Evolutionary conservation across 2,329 filamentous ascomycete species (phyloP), one percentile per base, ranked within the genome.

Genomic region (Alternaria triticimaculans): DNA sequence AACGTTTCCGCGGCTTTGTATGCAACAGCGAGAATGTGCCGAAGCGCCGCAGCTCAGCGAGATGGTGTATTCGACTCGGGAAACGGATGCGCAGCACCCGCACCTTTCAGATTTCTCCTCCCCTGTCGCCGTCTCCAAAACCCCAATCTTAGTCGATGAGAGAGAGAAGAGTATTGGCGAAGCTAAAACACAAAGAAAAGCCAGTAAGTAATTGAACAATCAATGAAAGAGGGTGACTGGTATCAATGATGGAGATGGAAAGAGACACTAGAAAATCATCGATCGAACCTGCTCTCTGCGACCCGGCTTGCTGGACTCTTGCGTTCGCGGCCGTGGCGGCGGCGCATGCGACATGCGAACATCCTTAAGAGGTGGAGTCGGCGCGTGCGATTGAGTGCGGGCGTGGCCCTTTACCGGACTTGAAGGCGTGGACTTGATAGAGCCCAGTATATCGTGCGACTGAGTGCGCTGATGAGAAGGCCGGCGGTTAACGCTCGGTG

Each of bases 251-350:
- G 66, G 67, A 64, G 60, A 65, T 68, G 59, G 21, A 54, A 46
- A 63, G 30, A 64, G 56, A 45, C 50, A 43, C 66, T 78, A 80
- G 69, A 80, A 80, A 67, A 81, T 80, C 79, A 81, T 81, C 66
- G 78, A 80, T 73, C 78, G 76, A 76, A 81, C 78, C 72, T 81
- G 78, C 65, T 80, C 77, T 58, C 78, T 73, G 41, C 79, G 74
- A 60, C 64, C 70, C 33, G 67, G 28, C 45, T 63, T 63, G 44
- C 61, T 74, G 18, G 55, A 69, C 58, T 79, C 76, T 45, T 63
- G 61, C n/a, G 61, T 60, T 23, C 77, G 75, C n/a, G 76, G 76
- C 55, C 76, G 71, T 30, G 76, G 77, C 15, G 71, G 68, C 8
- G 72, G 72, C 6, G 69, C 72, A 45, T 72, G 71, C 20, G 72